Base-by-base conservation (phyloP, 2,329 filamentous ascomycete genomes). In the Didymosphaeria variabile region DNA sequence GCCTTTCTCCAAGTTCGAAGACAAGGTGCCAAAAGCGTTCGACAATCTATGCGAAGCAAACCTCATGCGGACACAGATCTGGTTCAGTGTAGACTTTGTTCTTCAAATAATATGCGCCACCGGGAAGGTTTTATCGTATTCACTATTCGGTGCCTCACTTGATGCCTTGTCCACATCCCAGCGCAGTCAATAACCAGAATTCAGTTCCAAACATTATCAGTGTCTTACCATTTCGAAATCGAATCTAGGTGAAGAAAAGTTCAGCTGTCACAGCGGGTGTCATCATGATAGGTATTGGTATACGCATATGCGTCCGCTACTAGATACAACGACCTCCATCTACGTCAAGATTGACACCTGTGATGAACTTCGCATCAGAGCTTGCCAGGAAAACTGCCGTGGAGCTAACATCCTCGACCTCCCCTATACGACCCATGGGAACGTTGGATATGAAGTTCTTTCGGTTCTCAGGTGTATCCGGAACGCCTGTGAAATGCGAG, bases 341-440 rank as follows among this genome's bases (percentile, higher is more conserved):
- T 2, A 80, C 77, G 38, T 79, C 75, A 23, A 79, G 57, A 54
- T 79, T 79, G 4, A 86, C 72, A 1, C 87, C 87, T 0, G 86
- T 90, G 4, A 90, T 83, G 69, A 90, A 90, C 38, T 78, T 80
- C 2, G 87, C 85, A 62, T 87, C 85, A 49, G 85, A 82, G 38
- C 85, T 87, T 3, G 81, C 86, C 57, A 90, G 77, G 65, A 88
- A 89, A 13, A 85, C 68, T 5, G 82, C 85, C 1, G 85, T 81
- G 70, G 86, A 82, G 0, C 86, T 85, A 5, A 89, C 84, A 72
- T 89, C 87, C 78, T 84, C 86, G 0, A 86, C 84, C 69, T 85
- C 83, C 0, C 87, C 87, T 82, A 89, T 88, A 36, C 75, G 78
- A 0, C 86, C 86, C 79, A 85, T 84, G 0, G 87, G 87, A 1